phyloP scores from a whole-genome alignment of 495 filamentous ascomycete species.

The Penicillium flavigenum region DNA sequence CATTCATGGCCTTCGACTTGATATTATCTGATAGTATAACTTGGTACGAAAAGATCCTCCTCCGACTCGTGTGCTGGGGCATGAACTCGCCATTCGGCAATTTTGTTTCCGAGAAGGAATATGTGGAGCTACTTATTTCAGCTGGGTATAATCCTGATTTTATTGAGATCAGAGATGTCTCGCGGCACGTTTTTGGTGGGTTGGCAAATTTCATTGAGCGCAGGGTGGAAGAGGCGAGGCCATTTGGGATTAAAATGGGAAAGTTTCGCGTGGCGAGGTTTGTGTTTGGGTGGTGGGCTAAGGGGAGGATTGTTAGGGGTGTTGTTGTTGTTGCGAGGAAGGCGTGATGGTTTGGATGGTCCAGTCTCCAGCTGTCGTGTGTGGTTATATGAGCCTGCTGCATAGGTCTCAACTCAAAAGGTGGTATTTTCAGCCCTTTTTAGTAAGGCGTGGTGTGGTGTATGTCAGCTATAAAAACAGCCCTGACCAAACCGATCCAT shows the following conservation, averaged over 20 bases:
- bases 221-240: slow-evolving; percentile 30
- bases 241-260: slow-evolving; percentile 40
- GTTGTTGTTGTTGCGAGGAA: slow-evolving; percentile 46
- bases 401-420: neutral
- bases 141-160: slow-evolving; percentile 40
- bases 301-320: slow-evolving; percentile 41
- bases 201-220: slow-evolving; percentile 35
- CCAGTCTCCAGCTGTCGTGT: no score
- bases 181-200: slow-evolving; percentile 43
- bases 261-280: slow-evolving; percentile 34
- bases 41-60: slow-evolving; percentile 24
- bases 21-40: slow-evolving; percentile 25
- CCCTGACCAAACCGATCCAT: no score
- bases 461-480: no score
- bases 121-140: slow-evolving; percentile 47
- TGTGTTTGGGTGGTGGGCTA: slow-evolving; percentile 50
- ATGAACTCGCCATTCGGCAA: slow-evolving; percentile 38
- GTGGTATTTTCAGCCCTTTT: neutral
- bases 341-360: neutral
- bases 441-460: no score
- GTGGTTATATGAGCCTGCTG: neutral
- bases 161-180: slow-evolving; percentile 47
- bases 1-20: slow-evolving; percentile 47
- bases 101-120: slow-evolving; percentile 56
- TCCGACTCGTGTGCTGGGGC: slow-evolving; percentile 35